Conservation (phyloP, 371 early-diverging fungal genomes). For the Zopfochytrium polystomum region DNA sequence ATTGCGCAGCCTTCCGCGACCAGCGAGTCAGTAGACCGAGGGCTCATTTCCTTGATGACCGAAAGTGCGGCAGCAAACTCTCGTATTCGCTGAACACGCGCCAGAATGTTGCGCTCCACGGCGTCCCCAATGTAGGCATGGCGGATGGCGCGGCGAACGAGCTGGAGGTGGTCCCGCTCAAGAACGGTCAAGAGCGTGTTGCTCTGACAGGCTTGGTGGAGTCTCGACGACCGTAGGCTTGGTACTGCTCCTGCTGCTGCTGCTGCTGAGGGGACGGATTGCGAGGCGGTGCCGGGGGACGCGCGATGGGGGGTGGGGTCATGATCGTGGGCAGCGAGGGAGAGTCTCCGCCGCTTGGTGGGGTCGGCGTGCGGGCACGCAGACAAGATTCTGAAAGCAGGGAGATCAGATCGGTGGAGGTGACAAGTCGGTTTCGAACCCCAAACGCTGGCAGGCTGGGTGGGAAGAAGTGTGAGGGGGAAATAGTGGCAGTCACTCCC, state of each 20-base stretch:
- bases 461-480: too few relatives aligned
- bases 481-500: too few relatives aligned
- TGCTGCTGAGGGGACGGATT: background rate
- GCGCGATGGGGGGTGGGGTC: background rate
- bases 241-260: background rate
- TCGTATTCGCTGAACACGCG: background rate
- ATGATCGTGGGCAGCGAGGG: too few relatives aligned
- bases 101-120: background rate
- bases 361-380: too few relatives aligned
- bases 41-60: constrained; percentile 1
- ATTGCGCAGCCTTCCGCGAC: background rate
- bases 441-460: too few relatives aligned
- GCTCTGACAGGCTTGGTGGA: background rate
- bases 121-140: background rate
- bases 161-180: constrained; percentile 1
- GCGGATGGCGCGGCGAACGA: background rate
- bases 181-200: background rate
- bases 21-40: background rate
- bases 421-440: too few relatives aligned
- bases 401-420: too few relatives aligned
- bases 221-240: background rate
- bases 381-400: too few relatives aligned
- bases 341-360: too few relatives aligned
- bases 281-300: too few relatives aligned
- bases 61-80: background rate